Evolutionary conservation across 164 flowering plant genomes (phyloP).

Genomic region (Taxillus chinensis): DNA sequence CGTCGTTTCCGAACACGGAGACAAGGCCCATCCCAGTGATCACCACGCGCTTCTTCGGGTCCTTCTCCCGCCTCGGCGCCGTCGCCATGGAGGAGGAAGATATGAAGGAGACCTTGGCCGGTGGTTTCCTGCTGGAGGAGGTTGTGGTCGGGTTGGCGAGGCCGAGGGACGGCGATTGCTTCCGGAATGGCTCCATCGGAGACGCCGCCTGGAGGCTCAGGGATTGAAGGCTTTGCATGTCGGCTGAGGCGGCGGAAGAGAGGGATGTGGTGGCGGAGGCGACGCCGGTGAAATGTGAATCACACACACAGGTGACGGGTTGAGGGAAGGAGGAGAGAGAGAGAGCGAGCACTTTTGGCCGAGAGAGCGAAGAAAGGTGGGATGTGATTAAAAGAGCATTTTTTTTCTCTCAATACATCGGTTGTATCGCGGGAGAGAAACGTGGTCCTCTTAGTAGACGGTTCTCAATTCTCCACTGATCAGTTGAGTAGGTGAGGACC

Average conservation of each 20-base stretch:
- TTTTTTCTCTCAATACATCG: no score
- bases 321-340: no score
- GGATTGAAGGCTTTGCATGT: conserved; percentile 34
- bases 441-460: no score
- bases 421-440: no score
- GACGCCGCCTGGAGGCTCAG: conserved; percentile 27
- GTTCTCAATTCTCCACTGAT: no score
- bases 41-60: conserved; percentile 63
- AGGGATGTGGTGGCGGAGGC: neutral
- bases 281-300: neutral
- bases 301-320: no score
- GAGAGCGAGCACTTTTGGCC: no score
- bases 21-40: conserved; percentile 58
- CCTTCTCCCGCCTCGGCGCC: conserved; percentile 47
- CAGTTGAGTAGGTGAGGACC: no score
- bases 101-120: conserved; percentile 13
- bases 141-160: conserved; percentile 2
- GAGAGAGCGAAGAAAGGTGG: no score
- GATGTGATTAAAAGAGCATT: no score
- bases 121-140: conserved; percentile 9
- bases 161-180: conserved; percentile 6
- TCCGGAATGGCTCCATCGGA: conserved; percentile 30
- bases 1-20: conserved; percentile 82
- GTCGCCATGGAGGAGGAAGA: conserved; percentile 19
- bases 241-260: conserved; percentile 5